Evolutionary conservation across 2,329 filamentous ascomycete species (phyloP).

Genomic region (Claviceps monticola): DNA sequence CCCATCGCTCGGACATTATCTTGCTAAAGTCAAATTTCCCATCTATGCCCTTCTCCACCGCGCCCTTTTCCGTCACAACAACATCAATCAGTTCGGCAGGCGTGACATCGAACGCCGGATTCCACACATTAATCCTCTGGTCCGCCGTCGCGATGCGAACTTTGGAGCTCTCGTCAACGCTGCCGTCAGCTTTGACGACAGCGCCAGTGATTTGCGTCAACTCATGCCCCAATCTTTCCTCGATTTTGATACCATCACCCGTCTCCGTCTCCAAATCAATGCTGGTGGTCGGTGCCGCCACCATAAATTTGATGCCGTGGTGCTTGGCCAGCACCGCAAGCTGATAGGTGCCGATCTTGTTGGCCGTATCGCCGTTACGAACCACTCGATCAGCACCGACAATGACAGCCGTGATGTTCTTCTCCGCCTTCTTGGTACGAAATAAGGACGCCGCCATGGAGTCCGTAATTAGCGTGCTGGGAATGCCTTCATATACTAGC

Average conservation of each 20-base stretch:
- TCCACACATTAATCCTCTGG: constrained; percentile 77
- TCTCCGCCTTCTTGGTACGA: constrained; percentile 40
- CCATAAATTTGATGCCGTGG: constrained; percentile 86
- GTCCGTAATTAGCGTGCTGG: constrained; percentile 83
- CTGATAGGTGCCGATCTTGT: constrained; percentile 94
- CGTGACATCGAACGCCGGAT: constrained; percentile 93
- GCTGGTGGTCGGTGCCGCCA: constrained; percentile 87
- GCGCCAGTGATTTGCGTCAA: constrained; percentile 76
- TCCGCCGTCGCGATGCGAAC: constrained; percentile 69
- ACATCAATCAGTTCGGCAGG: constrained; percentile 80
- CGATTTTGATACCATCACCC: constrained; percentile 74
- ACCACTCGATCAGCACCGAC: constrained; percentile 93
- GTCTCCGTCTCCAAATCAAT: constrained; percentile 73
- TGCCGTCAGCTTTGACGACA: constrained; percentile 47
- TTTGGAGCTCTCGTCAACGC: constrained; percentile 46
- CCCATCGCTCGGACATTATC: constrained; percentile 44
- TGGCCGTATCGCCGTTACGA: constrained; percentile 92
- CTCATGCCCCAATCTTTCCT: constrained; percentile 71
- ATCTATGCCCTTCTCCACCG: constrained; percentile 60
- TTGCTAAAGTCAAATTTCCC: constrained; percentile 54
- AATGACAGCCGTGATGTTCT: constrained; percentile 72
- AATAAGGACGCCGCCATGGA: constrained; percentile 92
- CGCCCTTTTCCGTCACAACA: constrained; percentile 84
- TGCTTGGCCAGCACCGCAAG: constrained; percentile 80
- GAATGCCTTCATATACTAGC: constrained; percentile 85